Conservation (phyloP, 148 eudicot genomes). For the Simmondsia chinensis region DNA sequence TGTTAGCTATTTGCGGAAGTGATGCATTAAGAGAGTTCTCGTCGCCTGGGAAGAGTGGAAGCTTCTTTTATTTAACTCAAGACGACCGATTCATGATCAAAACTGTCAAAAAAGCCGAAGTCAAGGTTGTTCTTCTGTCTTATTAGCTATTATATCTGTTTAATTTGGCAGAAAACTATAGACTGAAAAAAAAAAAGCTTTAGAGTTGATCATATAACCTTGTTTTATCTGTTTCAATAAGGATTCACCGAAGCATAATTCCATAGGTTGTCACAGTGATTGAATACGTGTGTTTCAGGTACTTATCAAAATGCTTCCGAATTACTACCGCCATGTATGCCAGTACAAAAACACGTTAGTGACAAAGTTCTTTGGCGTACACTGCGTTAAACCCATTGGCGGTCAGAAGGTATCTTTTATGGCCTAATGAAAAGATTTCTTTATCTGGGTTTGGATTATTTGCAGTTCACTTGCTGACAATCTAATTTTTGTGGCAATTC, state of each 20-base stretch:
- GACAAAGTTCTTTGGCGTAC: slow-evolving; percentile 67
- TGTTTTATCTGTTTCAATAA: too few species aligned
- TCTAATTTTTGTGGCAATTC: slow-evolving; percentile 2
- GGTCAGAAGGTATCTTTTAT: slow-evolving; percentile 32
- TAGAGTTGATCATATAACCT: too few species aligned
- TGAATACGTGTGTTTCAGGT: too few species aligned
- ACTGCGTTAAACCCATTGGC: slow-evolving; percentile 61
- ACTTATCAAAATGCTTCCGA: slow-evolving; percentile 70
- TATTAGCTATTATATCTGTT: too few species aligned
- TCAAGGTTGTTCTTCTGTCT: too few species aligned
- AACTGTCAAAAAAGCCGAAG: slow-evolving; percentile 78
- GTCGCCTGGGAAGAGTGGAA: slow-evolving; percentile 89
- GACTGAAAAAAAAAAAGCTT: too few species aligned
- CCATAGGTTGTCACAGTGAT: too few species aligned
- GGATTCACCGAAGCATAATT: too few species aligned
- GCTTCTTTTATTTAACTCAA: slow-evolving; percentile 75
- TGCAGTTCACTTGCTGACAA: slow-evolving; percentile 5
- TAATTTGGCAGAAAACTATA: too few species aligned
- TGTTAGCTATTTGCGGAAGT: slow-evolving; percentile 82
- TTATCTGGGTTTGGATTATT: neutral
- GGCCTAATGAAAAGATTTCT: neutral
- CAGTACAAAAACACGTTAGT: slow-evolving; percentile 51
- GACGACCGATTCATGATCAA: slow-evolving; percentile 82
- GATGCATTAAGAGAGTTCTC: slow-evolving; percentile 81
- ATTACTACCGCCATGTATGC: slow-evolving; percentile 58